These are phyloP conservation scores for Geotrichum bryndzae DNA, from an alignment of 1,139 yeast species.

Conservation along the genomic window DNA sequence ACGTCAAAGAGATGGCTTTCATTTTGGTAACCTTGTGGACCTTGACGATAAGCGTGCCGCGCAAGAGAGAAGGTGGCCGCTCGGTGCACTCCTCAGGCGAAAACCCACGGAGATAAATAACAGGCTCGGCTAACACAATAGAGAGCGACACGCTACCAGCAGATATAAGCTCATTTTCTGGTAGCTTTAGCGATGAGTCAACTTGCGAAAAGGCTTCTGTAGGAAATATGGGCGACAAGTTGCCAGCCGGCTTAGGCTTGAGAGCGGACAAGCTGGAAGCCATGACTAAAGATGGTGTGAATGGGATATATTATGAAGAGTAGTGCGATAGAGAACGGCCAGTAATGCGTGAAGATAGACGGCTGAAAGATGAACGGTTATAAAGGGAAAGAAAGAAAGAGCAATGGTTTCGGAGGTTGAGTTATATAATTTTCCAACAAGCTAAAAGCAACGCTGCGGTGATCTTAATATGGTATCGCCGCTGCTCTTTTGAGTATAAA, in stretches of 20 bases:
- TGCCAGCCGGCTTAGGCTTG: conserved; percentile 4
- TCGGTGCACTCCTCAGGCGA: conserved; percentile 58
- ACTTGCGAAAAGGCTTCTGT: conserved; percentile 16
- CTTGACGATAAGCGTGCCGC: conserved; percentile 75
- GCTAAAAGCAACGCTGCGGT: neutral
- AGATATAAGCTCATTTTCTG: conserved; percentile 16
- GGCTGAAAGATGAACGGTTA: neutral
- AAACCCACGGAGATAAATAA: conserved; percentile 77
- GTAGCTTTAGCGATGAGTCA: conserved; percentile 16
- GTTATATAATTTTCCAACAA: neutral
- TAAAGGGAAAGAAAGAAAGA: neutral
- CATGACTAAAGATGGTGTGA: neutral
- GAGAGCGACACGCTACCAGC: conserved; percentile 20
- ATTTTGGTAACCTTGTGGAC: conserved; percentile 70
- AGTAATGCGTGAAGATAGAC: neutral
- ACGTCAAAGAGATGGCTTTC: conserved; percentile 57
- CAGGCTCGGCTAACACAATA: conserved; percentile 70
- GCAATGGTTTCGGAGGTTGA: neutral
- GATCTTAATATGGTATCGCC: neutral
- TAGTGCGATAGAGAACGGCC: neutral
- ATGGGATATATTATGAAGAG: too few species aligned
- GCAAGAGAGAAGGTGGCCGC: conserved; percentile 72
- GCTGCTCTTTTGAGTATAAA: neutral
- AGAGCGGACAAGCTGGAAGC: neutral
- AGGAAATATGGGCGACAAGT: conserved; percentile 18